These are phyloP conservation scores for Mortierella claussenii DNA, from an alignment of 192 early-diverging fungal genomes.

Conservation along the genomic window DNA sequence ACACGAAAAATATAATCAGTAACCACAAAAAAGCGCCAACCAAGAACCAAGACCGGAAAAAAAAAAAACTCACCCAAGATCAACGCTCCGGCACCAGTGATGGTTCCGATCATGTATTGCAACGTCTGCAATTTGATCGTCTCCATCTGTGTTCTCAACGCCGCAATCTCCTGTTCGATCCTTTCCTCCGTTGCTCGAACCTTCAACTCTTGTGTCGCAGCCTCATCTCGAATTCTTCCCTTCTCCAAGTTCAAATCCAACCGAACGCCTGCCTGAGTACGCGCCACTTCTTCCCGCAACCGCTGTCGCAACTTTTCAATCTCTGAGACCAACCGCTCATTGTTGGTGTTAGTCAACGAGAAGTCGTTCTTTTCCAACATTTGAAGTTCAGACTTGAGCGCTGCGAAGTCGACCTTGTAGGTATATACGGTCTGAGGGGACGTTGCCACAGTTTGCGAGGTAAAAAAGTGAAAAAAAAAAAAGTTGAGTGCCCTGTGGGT, in stretches of 20 bases:
- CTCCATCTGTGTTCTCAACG: constrained; percentile 86
- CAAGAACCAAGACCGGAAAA: not conserved
- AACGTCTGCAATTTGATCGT: constrained; percentile 86
- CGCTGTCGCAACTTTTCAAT: constrained; percentile 87
- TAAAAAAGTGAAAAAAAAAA: not conserved
- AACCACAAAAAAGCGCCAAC: not conserved
- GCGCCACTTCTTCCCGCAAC: constrained; percentile 83
- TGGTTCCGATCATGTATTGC: constrained; percentile 85
- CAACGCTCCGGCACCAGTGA: constrained; percentile 85
- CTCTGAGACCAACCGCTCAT: constrained; percentile 80
- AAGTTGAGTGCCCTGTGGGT: not conserved
- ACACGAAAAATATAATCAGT: not conserved
- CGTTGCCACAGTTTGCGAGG: too few relatives aligned
- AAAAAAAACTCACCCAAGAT: constrained; percentile 62
- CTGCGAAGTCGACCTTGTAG: constrained; percentile 90
- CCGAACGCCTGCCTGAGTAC: constrained; percentile 85
- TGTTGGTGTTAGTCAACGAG: constrained; percentile 81
- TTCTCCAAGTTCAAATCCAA: constrained; percentile 93
- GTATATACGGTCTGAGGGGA: constrained; percentile 78
- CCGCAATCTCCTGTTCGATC: constrained; percentile 90
- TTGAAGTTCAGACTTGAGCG: constrained; percentile 87
- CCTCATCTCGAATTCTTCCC: constrained; percentile 86
- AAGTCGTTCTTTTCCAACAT: constrained; percentile 94
- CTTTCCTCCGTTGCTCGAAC: constrained; percentile 87
- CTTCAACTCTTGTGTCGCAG: constrained; percentile 82